These are phyloP conservation scores for Botrytis tulipae DNA, from an alignment of 2,329 filamentous ascomycete genomes.

Conservation along the genomic window DNA sequence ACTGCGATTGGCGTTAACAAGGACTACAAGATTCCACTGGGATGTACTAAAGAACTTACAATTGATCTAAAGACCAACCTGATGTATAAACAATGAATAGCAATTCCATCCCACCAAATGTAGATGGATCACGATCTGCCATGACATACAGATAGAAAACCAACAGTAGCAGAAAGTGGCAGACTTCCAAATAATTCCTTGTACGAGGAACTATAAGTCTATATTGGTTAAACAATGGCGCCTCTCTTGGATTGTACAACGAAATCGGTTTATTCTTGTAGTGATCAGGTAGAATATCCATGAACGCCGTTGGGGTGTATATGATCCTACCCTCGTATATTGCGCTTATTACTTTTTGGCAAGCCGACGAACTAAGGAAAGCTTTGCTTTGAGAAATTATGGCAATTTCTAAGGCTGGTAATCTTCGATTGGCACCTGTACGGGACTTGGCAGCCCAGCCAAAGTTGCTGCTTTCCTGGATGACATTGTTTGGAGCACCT, in stretches of 20 bases:
- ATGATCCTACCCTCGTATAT: constrained; percentile 79
- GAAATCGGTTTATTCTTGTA: constrained; percentile 84
- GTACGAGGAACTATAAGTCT: constrained; percentile 79
- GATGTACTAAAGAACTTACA: constrained; percentile 57
- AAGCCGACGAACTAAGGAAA: constrained; percentile 74
- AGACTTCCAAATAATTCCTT: constrained; percentile 70
- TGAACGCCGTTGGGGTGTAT: constrained; percentile 77
- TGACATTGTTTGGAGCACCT: constrained; percentile 69
- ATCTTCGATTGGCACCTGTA: constrained; percentile 45
- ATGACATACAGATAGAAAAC: constrained; percentile 70
- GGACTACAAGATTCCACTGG: background rate
- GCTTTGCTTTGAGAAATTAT: constrained; percentile 80
- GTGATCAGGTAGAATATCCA: constrained; percentile 80
- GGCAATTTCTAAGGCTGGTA: constrained; percentile 78
- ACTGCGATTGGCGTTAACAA: background rate
- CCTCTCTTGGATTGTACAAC: constrained; percentile 73
- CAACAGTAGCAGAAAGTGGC: constrained; percentile 70
- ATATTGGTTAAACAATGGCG: constrained; percentile 79
- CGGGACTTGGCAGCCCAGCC: constrained; percentile 45
- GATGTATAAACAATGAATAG: constrained; percentile 71
- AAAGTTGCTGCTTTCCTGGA: constrained; percentile 50
- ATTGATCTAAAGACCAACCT: constrained; percentile 57
- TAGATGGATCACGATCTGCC: constrained; percentile 60
- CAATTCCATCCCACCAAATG: constrained; percentile 58
- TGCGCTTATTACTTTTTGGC: constrained; percentile 77